Conservation (phyloP, 495 filamentous ascomycete genomes). For the Jackrogersella minutella region DNA sequence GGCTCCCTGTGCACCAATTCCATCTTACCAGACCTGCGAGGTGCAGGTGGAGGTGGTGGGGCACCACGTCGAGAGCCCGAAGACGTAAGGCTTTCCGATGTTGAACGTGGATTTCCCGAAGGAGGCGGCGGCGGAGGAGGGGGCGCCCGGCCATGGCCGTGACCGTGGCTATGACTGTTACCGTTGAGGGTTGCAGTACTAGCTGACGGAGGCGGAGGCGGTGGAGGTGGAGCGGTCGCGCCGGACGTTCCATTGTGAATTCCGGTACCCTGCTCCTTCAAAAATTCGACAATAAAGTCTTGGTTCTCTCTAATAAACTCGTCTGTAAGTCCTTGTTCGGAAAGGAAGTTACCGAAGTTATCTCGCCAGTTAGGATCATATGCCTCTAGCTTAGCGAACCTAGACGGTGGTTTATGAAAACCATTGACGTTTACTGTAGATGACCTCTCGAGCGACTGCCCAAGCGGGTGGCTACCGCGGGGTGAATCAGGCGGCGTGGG, state of each 20-base stretch:
- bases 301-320: conserved; percentile 92
- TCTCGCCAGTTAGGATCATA: conserved; percentile 85
- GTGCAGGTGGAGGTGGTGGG: conserved; percentile 84
- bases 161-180: neutral
- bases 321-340: conserved; percentile 87
- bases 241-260: conserved; percentile 17
- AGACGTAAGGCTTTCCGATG: conserved; percentile 47
- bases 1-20: conserved; percentile 57
- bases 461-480: conserved; percentile 55
- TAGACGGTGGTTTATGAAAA: conserved; percentile 48
- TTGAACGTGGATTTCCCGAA: conserved; percentile 72
- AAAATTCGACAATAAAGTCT: conserved; percentile 93
- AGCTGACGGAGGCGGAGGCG: conserved; percentile 58
- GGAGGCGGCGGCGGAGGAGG: conserved; percentile 66
- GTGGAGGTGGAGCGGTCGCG: conserved; percentile 59
- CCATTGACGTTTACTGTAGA: conserved; percentile 54
- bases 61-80: conserved; percentile 38
- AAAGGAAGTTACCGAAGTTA: conserved; percentile 80
- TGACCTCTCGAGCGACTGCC: conserved; percentile 55
- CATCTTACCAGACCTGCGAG: conserved; percentile 65
- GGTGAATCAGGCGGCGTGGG: conserved; percentile 65
- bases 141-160: conserved; percentile 56
- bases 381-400: conserved; percentile 76
- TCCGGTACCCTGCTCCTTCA: conserved; percentile 72
- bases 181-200: conserved; percentile 32